A percentile compares a stretch with the other conserved stretches of the same genome.
Evolutionary conservation across 208 protist species (phyloP).

Genomic region (Wallacemonas collosoma): DNA sequence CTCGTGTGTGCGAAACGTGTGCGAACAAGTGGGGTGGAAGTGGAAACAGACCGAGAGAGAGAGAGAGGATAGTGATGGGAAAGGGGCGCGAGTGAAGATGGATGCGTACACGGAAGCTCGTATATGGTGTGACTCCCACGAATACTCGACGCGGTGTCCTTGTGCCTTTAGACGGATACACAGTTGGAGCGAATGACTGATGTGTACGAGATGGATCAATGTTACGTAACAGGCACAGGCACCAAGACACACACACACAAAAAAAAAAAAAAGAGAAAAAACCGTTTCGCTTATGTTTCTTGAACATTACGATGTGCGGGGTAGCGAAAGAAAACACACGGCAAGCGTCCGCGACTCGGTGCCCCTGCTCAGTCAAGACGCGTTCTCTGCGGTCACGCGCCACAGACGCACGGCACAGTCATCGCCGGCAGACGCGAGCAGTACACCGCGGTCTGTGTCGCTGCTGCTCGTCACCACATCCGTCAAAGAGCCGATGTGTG

Average conservation of each 20-base stretch:
- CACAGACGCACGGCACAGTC: slow-evolving; percentile 75
- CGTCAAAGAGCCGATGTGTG: slow-evolving; percentile 17
- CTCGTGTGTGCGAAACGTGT: background rate
- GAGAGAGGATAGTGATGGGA: slow-evolving; percentile 1
- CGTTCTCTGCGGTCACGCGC: slow-evolving; percentile 37
- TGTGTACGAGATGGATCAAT: no score
- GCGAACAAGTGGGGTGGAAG: background rate
- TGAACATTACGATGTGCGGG: background rate
- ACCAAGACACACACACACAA: background rate
- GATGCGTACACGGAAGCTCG: background rate
- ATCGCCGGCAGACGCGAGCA: slow-evolving; percentile 78
- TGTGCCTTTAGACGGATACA: no score
- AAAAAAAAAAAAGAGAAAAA: slow-evolving; percentile 23
- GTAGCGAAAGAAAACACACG: no score
- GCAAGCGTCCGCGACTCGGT: no score
- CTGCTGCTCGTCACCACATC: background rate
- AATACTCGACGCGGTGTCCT: no score
- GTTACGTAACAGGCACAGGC: no score
- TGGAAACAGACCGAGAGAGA: background rate
- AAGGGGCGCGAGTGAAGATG: background rate
- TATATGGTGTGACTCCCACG: no score
- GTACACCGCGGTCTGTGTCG: slow-evolving; percentile 22
- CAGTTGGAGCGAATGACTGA: no score
- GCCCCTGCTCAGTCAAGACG: background rate
- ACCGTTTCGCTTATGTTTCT: slow-evolving; percentile 1